Evolutionary conservation across 192 early-diverging fungal genomes (phyloP).

Genomic region (Coemansia umbellata): DNA sequence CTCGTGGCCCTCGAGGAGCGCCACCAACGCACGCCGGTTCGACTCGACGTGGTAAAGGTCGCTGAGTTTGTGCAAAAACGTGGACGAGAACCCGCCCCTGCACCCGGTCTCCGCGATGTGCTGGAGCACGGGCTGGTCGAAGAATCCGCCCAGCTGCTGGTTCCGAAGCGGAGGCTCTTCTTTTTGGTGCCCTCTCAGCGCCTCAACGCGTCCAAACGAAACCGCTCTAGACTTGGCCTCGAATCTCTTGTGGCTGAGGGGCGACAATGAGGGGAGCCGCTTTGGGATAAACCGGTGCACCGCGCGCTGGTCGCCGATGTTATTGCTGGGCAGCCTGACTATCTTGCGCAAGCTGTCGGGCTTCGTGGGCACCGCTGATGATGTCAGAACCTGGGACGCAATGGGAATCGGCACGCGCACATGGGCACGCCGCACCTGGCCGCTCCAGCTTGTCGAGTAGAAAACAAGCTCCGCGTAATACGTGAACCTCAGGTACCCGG

Average conservation of each 20-base stretch:
- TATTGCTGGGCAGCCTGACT: not conserved
- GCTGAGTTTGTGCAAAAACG: conserved; percentile 23
- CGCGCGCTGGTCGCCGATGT: conserved; percentile 27
- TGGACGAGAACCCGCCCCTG: conserved; percentile 24
- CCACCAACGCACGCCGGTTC: conserved; percentile 4
- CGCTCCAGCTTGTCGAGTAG: conserved; percentile 25
- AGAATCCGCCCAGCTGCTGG: conserved; percentile 1
- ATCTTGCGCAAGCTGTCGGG: no score
- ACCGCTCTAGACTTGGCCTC: conserved; percentile 7
- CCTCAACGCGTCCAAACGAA: conserved; percentile 19
- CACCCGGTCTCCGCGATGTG: not conserved
- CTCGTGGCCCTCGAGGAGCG: conserved; percentile 4
- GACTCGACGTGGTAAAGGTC: conserved; percentile 34
- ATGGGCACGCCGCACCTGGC: conserved; percentile 10
- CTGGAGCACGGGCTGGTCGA: not conserved
- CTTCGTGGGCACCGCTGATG: no score
- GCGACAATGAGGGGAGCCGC: conserved; percentile 17
- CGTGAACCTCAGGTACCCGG: conserved; percentile 29
- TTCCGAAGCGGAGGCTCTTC: not conserved
- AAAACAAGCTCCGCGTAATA: conserved; percentile 27
- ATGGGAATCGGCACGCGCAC: conserved; percentile 30
- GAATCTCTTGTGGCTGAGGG: not conserved
- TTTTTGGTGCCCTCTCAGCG: no score
- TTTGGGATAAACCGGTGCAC: conserved; percentile 45
- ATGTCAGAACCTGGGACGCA: conserved; percentile 11